These are phyloP conservation scores for Arthrobotrys pseudoclavata DNA, from an alignment of 2,329 filamentous ascomycete species.

Conservation along the genomic window DNA sequence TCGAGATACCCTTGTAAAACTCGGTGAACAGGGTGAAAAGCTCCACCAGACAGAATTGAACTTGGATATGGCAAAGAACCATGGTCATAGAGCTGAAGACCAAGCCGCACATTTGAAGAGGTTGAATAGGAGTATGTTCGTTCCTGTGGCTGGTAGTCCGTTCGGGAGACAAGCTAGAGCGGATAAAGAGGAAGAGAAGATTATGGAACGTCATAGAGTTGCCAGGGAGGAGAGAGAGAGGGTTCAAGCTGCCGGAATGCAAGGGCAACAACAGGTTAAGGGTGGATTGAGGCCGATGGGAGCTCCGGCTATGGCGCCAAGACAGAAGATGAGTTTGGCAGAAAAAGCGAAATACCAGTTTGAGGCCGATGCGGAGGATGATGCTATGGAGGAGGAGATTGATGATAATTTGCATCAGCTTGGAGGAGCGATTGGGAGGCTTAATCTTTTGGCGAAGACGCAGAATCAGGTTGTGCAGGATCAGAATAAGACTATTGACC, in stretches of 20 bases:
- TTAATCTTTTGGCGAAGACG: constrained; percentile 80
- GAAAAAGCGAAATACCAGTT: constrained; percentile 82
- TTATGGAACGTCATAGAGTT: constrained; percentile 77
- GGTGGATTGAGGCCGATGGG: constrained; percentile 67
- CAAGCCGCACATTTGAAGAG: constrained; percentile 86
- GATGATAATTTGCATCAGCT: constrained; percentile 75
- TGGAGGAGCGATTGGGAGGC: constrained; percentile 74
- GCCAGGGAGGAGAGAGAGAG: constrained; percentile 77
- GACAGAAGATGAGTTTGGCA: constrained; percentile 69
- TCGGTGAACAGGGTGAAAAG: constrained; percentile 83
- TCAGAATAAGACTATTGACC: constrained; percentile 82
- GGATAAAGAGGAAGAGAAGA: constrained; percentile 75
- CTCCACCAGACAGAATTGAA: constrained; percentile 86
- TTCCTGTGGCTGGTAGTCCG: constrained; percentile 81
- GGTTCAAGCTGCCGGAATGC: constrained; percentile 71
- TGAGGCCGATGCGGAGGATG: constrained; percentile 79
- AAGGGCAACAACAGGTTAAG: constrained; percentile 72
- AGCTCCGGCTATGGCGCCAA: constrained; percentile 2
- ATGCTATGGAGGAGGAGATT: constrained; percentile 79
- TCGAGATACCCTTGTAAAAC: constrained; percentile 77
- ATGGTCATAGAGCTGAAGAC: constrained; percentile 82
- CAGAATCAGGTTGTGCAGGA: constrained; percentile 81
- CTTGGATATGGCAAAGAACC: constrained; percentile 81
- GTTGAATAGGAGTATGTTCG: constrained; percentile 91
- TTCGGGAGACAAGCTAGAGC: constrained; percentile 79